Percentiles rank a stretch among this genome's conserved stretches.
Evolutionary conservation across 345 rosid species (phyloP).

Genomic region (Rhodamnia argentea): DNA sequence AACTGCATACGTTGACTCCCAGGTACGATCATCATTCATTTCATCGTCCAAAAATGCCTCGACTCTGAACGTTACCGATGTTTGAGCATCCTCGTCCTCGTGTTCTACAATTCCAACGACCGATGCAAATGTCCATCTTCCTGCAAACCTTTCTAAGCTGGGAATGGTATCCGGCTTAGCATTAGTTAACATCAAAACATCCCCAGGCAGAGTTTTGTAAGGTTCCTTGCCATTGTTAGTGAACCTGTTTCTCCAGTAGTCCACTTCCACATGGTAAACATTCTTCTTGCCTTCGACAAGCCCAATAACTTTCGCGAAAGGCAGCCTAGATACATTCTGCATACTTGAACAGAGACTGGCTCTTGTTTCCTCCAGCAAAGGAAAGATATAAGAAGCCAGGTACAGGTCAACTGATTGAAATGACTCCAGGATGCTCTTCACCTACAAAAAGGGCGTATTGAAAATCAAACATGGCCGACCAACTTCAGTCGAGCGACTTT

Average conservation of each 20-base stretch:
- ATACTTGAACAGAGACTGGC: constrained; percentile 5
- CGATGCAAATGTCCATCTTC: constrained; percentile 1
- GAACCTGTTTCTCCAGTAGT: constrained; percentile 2
- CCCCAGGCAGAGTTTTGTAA: constrained; percentile 6
- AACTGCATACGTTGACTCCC: background rate
- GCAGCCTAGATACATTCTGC: background rate
- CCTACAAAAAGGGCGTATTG: background rate
- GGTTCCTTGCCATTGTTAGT: background rate
- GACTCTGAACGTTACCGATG: background rate
- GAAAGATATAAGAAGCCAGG: background rate
- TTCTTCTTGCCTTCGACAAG: background rate
- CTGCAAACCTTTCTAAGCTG: constrained; percentile 1
- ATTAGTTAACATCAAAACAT: constrained; percentile 6
- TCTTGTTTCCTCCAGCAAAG: constrained; percentile 15
- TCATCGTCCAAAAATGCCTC: background rate
- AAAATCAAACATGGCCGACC: background rate
- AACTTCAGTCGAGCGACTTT: background rate
- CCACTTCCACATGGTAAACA: background rate
- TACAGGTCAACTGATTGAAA: constrained; percentile 6
- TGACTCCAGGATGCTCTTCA: constrained; percentile 7
- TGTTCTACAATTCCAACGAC: background rate
- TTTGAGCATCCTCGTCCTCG: background rate
- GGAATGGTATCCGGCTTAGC: background rate
- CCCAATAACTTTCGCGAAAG: background rate
- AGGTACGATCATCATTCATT: background rate